Evolutionary conservation across 129 eudicot species (phyloP).

Genomic region (Dittrichia graveolens): DNA sequence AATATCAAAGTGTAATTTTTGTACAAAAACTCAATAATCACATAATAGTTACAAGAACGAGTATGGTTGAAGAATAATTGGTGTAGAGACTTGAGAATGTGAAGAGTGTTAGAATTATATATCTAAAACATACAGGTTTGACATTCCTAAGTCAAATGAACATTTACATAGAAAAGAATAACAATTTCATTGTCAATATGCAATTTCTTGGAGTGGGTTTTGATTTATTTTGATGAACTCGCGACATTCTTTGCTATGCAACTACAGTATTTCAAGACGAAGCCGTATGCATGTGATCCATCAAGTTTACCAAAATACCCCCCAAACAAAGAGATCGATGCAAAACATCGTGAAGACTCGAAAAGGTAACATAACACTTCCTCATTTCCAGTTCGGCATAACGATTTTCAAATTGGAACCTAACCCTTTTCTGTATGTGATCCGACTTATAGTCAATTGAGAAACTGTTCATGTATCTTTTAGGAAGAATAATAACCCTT

Average conservation of each 20-base stretch:
- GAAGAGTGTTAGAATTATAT: background rate
- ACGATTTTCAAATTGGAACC: background rate
- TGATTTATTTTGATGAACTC: background rate
- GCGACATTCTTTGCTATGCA: conserved; percentile 3
- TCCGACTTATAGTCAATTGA: conserved; percentile 8
- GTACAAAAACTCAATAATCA: background rate
- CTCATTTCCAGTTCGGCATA: background rate
- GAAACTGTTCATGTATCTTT: conserved; percentile 8
- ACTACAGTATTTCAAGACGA: conserved; percentile 70
- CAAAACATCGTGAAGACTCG: conserved; percentile 83
- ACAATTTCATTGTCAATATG: background rate
- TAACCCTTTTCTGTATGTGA: conserved; percentile 10
- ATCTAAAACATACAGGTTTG: background rate
- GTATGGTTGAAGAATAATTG: background rate
- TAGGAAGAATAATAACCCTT: conserved; percentile 51
- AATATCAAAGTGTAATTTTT: background rate
- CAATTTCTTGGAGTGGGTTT: background rate
- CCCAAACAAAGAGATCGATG: conserved; percentile 98
- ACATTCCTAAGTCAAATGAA: conserved; percentile 12
- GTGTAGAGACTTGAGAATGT: background rate
- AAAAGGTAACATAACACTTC: conserved; percentile 47
- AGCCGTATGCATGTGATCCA: conserved; percentile 94
- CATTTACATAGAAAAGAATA: conserved; percentile 1
- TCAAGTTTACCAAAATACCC: conserved; percentile 90
- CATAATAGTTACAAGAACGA: background rate